Evolutionary conservation across 371 early-diverging fungal genomes (phyloP).

Genomic region (Apophysomyces ossiformis): DNA sequence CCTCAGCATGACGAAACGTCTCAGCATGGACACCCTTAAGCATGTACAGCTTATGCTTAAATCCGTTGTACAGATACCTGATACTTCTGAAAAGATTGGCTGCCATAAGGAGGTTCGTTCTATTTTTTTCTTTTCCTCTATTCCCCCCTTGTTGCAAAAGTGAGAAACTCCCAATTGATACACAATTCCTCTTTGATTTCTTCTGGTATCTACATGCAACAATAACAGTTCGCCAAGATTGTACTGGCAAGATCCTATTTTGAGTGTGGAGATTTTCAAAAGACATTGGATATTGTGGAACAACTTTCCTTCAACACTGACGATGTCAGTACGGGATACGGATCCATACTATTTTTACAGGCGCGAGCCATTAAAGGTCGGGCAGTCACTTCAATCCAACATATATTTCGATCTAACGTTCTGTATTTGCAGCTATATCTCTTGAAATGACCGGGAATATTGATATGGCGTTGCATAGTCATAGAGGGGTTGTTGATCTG

Average conservation of each 20-base stretch:
- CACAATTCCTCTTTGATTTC: not conserved
- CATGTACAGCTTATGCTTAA: conserved; percentile 33
- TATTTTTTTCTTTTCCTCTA: not conserved
- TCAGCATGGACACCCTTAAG: conserved; percentile 30
- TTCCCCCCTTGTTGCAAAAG: not conserved
- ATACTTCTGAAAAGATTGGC: conserved; percentile 33
- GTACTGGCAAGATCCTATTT: conserved; percentile 45
- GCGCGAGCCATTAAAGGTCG: conserved; percentile 60
- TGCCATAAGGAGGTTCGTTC: conserved; percentile 18
- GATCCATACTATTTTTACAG: conserved; percentile 52
- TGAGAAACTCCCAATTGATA: not conserved
- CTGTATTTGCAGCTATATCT: conserved; percentile 40
- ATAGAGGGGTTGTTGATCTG: conserved; percentile 51
- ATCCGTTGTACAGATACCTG: conserved; percentile 25
- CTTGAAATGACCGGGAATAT: conserved; percentile 57
- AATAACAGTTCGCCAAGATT: conserved; percentile 42
- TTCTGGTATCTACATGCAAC: not conserved
- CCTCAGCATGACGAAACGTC: conserved; percentile 28
- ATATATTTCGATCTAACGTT: not conserved
- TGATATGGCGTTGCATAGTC: conserved; percentile 50
- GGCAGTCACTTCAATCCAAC: not conserved
- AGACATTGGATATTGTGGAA: conserved; percentile 36
- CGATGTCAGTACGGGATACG: conserved; percentile 53
- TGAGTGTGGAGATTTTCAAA: conserved; percentile 39
- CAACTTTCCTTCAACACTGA: conserved; percentile 34